Conservation (phyloP, 73 alveolate genomes). For the Blepharisma stoltei region DNA sequence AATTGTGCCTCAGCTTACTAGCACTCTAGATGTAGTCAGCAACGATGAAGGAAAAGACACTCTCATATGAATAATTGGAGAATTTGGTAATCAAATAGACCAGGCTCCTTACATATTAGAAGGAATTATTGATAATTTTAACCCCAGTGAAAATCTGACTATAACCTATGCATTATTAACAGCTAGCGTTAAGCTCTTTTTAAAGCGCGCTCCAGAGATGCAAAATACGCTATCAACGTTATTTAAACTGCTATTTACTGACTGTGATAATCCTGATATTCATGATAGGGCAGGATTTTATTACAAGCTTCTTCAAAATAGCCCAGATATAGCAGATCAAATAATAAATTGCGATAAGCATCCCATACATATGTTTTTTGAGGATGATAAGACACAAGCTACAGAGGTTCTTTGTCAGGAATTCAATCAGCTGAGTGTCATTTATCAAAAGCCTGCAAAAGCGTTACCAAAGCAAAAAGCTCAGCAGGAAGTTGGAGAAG, state of each 20-base stretch:
- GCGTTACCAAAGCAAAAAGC: not conserved
- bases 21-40: slow-evolving; percentile 90
- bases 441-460: slow-evolving; percentile 48
- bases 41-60: slow-evolving; percentile 90
- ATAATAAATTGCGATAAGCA: slow-evolving; percentile 28
- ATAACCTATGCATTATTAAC: slow-evolving; percentile 44
- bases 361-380: not conserved
- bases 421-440: slow-evolving; percentile 53
- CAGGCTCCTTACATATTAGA: slow-evolving; percentile 72
- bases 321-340: slow-evolving; percentile 43
- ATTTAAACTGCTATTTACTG: slow-evolving; percentile 50
- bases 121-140: slow-evolving; percentile 59
- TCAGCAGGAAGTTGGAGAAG: not conserved
- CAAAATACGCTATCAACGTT: slow-evolving; percentile 45
- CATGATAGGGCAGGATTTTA: slow-evolving; percentile 60
- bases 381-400: not conserved
- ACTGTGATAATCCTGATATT: slow-evolving; percentile 54
- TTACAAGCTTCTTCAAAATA: slow-evolving; percentile 59
- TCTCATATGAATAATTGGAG: slow-evolving; percentile 69
- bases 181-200: slow-evolving; percentile 48
- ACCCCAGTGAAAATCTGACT: slow-evolving; percentile 41
- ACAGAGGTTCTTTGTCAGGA: slow-evolving; percentile 39
- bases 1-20: slow-evolving; percentile 82
- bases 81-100: slow-evolving; percentile 74
- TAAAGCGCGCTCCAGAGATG: slow-evolving; percentile 75